Conservation (phyloP, 345 rosid species). For the Balakata baccata region DNA sequence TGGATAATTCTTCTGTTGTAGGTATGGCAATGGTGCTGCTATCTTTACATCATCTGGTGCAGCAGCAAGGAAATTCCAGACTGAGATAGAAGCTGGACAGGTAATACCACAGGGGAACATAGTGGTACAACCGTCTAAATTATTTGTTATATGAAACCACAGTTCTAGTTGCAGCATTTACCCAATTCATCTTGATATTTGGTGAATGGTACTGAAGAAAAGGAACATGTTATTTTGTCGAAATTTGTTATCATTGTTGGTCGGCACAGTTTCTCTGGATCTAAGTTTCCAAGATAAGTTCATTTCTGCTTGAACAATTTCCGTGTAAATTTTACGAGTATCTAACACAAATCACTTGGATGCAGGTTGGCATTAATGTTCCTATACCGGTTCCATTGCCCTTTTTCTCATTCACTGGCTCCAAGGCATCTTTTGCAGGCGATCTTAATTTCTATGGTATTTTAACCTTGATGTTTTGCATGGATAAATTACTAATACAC, state of each 20-base stretch:
- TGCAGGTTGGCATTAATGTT: slow-evolving; percentile 89
- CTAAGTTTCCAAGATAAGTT: neutral
- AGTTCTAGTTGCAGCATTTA: neutral
- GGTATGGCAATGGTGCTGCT: slow-evolving; percentile 95
- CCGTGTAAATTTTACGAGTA: slow-evolving; percentile 4
- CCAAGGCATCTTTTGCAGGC: slow-evolving; percentile 92
- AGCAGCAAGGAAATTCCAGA: slow-evolving; percentile 91
- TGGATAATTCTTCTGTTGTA: slow-evolving; percentile 24
- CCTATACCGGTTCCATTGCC: slow-evolving; percentile 98
- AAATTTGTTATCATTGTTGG: neutral
- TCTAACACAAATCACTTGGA: slow-evolving; percentile 7
- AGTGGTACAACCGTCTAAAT: neutral
- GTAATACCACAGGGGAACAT: slow-evolving; percentile 27
- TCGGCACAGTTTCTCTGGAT: neutral
- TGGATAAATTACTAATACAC: too few species aligned
- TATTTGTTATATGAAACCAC: neutral
- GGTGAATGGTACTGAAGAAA: neutral
- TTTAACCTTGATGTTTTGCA: neutral
- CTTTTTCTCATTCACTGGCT: slow-evolving; percentile 91
- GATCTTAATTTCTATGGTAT: slow-evolving; percentile 96
- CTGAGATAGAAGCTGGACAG: slow-evolving; percentile 96
- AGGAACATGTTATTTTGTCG: neutral
- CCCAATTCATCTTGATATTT: neutral
- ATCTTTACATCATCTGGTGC: slow-evolving; percentile 88
- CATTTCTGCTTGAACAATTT: neutral